Percentiles rank a stretch among this genome's conserved stretches.
Evolutionary conservation across 2,329 filamentous ascomycete species (phyloP).

Genomic region (Colletotrichum tanaceti): DNA sequence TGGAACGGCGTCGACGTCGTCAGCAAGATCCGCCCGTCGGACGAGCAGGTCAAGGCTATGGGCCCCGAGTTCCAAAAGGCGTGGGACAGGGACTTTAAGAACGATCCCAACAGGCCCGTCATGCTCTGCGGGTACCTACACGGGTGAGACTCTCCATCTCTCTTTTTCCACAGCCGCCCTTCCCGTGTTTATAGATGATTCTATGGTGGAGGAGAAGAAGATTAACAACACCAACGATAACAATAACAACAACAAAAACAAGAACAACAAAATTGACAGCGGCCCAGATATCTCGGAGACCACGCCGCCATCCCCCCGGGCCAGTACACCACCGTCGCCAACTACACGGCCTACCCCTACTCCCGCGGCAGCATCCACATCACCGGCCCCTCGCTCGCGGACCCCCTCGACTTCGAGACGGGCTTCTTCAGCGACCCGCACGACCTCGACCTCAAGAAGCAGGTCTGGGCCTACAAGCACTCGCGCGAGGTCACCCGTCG

Average conservation of each 20-base stretch:
- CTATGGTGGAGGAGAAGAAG: too few relatives aligned
- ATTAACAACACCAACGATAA: too few relatives aligned
- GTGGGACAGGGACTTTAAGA: conserved; percentile 64
- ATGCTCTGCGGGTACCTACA: conserved; percentile 43
- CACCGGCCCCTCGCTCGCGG: conserved; percentile 49
- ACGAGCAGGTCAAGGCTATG: conserved; percentile 62
- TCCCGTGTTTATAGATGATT: too few relatives aligned
- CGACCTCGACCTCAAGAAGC: conserved; percentile 68
- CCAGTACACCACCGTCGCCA: conserved; percentile 63
- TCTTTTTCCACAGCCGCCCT: too few relatives aligned
- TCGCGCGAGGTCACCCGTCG: conserved; percentile 71
- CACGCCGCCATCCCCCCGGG: conserved; percentile 50
- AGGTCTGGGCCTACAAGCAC: conserved; percentile 74
- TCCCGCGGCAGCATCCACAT: conserved; percentile 71
- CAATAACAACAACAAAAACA: background rate
- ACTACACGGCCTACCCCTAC: conserved; percentile 69
- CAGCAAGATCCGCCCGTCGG: conserved; percentile 65
- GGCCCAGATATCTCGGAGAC: conserved; percentile 47
- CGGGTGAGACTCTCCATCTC: conserved; percentile 35
- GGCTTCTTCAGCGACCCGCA: conserved; percentile 62
- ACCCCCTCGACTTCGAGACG: conserved; percentile 61
- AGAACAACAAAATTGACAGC: background rate
- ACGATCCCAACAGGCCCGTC: conserved; percentile 44
- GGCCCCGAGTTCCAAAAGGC: conserved; percentile 61
- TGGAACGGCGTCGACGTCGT: conserved; percentile 66